Conservation (phyloP, 768 basidiomycete genomes). For the Lactarius tabidus region DNA sequence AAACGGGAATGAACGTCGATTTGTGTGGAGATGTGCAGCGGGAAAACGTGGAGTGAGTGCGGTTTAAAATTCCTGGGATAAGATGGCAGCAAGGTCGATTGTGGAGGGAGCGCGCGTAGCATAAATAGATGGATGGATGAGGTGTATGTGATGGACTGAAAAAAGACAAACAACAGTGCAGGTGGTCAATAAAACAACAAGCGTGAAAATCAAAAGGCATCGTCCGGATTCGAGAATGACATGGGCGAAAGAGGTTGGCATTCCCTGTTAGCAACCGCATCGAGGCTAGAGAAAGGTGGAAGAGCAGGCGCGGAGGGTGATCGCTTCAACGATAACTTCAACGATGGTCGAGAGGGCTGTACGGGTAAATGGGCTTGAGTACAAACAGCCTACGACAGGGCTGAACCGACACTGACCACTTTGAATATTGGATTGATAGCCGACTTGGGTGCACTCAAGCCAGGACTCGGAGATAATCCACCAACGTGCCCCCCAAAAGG, state of each 20-base stretch:
- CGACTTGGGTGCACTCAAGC: conserved; percentile 53
- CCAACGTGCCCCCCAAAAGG: conserved; percentile 43
- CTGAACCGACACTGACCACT: conserved; percentile 58
- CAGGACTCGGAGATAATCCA: conserved; percentile 59
- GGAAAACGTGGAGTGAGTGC: conserved; percentile 19
- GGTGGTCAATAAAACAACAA: conserved; percentile 23
- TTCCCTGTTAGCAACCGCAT: conserved; percentile 79
- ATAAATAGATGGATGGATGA: conserved; percentile 26
- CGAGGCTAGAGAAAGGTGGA: conserved; percentile 77
- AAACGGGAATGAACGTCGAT: conserved; percentile 20
- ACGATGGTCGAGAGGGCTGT: conserved; percentile 53
- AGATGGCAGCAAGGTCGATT: conserved; percentile 24
- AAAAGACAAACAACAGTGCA: conserved; percentile 25
- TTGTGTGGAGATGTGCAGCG: conserved; percentile 14
- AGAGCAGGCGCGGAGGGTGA: conserved; percentile 46
- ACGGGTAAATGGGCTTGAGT: conserved; percentile 20
- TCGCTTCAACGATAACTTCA: conserved; percentile 30
- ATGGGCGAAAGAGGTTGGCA: conserved; percentile 70
- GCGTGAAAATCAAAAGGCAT: conserved; percentile 29
- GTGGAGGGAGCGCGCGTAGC: conserved; percentile 12
- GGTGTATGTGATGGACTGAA: conserved; percentile 21
- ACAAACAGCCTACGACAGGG: not conserved
- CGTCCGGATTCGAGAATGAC: conserved; percentile 56
- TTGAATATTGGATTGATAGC: conserved; percentile 86
- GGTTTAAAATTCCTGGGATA: conserved; percentile 19